These are phyloP conservation scores for Coemansia sp. DNA, from an alignment of 192 early-diverging fungal genomes.

Conservation along the genomic window DNA sequence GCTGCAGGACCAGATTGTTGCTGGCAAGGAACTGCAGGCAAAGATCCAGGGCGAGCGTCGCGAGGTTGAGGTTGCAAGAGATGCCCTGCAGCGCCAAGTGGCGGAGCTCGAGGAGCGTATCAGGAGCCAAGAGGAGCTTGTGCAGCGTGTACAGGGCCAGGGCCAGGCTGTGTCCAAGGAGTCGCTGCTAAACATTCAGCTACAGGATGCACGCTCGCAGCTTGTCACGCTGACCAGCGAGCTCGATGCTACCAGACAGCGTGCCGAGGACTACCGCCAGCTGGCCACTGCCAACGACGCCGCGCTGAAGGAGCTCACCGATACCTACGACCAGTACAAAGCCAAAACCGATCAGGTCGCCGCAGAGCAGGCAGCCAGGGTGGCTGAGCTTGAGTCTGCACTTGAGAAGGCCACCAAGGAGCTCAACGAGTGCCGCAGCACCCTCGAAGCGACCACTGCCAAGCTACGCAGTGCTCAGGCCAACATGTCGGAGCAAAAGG, in stretches of 20 bases:
- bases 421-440: conserved; percentile 17
- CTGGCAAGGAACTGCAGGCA: conserved; percentile 47
- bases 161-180: conserved; percentile 29
- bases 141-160: conserved; percentile 46
- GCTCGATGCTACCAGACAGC: conserved; percentile 23
- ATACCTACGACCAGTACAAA: conserved; percentile 67
- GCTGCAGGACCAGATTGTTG: conserved; percentile 17
- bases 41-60: conserved; percentile 50
- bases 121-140: conserved; percentile 47
- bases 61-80: conserved; percentile 50
- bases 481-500: conserved; percentile 45
- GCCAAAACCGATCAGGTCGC: conserved; percentile 45
- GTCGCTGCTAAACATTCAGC: conserved; percentile 47
- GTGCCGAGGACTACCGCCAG: conserved; percentile 44
- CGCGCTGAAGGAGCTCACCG: conserved; percentile 59
- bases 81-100: conserved; percentile 48
- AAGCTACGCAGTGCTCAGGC: conserved; percentile 45
- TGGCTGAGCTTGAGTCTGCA: conserved; percentile 27
- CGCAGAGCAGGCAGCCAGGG: conserved; percentile 19
- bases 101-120: conserved; percentile 49
- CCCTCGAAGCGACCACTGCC: conserved; percentile 12
- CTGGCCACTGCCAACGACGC: conserved; percentile 56
- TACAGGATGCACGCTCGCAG: conserved; percentile 55
- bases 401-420: conserved; percentile 21
- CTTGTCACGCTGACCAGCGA: conserved; percentile 50